A percentile compares a stretch with the other conserved stretches of the same genome.
These are phyloP conservation scores for Stevia rebaudiana DNA, from an alignment of 140 eudicot genomes.

Conservation along the genomic window DNA sequence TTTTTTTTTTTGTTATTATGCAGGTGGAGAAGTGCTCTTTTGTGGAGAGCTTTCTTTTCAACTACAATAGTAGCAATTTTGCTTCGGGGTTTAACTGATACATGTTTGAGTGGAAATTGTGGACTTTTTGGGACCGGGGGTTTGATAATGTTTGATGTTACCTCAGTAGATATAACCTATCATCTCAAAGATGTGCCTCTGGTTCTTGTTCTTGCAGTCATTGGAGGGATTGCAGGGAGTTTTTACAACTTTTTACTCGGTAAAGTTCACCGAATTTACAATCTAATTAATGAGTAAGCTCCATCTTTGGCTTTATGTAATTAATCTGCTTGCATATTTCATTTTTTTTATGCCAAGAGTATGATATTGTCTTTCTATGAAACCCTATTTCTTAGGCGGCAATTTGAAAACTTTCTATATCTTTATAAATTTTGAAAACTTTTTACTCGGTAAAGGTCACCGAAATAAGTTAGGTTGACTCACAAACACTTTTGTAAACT, in stretches of 20 bases:
- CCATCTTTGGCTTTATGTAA: conserved; percentile 10
- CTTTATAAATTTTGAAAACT: too few relatives aligned
- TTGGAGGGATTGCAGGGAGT: conserved; percentile 80
- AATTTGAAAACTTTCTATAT: too few relatives aligned
- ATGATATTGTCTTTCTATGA: not conserved
- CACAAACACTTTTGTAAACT: not conserved
- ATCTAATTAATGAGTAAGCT: conserved; percentile 61
- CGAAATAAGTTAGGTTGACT: not conserved
- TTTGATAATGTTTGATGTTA: conserved; percentile 82
- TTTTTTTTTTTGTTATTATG: conserved; percentile 16
- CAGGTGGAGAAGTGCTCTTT: conserved; percentile 99
- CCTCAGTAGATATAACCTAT: conserved; percentile 59
- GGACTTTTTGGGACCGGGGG: conserved; percentile 97
- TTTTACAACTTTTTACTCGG: conserved; percentile 57
- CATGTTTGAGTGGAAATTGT: conserved; percentile 81
- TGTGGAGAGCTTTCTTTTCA: conserved; percentile 93
- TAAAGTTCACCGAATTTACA: conserved; percentile 61
- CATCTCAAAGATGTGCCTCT: conserved; percentile 76
- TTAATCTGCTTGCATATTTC: not conserved
- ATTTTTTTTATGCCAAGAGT: not conserved
- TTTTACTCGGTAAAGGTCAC: too few relatives aligned
- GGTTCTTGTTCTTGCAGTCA: conserved; percentile 69
- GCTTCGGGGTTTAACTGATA: conserved; percentile 80
- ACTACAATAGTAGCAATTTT: conserved; percentile 76
- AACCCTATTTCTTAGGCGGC: not conserved